Evolutionary conservation across 306 rosid genomes (phyloP).

Genomic region (Canavalia gladiata): DNA sequence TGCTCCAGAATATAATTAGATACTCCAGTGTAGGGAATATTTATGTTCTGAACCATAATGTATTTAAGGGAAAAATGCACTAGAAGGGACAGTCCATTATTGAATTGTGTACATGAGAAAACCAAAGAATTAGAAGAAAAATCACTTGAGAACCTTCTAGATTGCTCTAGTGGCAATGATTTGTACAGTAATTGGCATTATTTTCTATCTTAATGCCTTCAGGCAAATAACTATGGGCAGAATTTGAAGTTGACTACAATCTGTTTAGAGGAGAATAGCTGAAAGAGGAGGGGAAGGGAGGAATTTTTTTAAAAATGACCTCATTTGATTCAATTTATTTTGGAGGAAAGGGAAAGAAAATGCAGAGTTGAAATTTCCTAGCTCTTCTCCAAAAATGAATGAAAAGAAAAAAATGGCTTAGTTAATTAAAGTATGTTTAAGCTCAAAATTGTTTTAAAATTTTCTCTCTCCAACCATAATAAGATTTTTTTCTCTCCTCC

Average conservation of each 20-base stretch:
- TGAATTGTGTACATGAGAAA: conserved; percentile 51
- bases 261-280: too few relatives aligned
- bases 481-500: too few relatives aligned
- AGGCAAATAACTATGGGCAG: neutral
- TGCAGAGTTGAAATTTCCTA: too few relatives aligned
- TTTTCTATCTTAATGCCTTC: conserved; percentile 11
- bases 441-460: too few relatives aligned
- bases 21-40: conserved; percentile 35
- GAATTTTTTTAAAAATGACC: too few relatives aligned
- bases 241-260: neutral
- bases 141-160: conserved; percentile 22
- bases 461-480: too few relatives aligned
- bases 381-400: too few relatives aligned
- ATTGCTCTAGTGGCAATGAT: conserved; percentile 25
- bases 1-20: conserved; percentile 52
- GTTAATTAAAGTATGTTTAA: too few relatives aligned
- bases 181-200: conserved; percentile 42
- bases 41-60: conserved; percentile 30
- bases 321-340: too few relatives aligned
- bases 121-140: conserved; percentile 37
- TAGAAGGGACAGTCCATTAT: conserved; percentile 38
- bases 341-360: too few relatives aligned
- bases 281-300: too few relatives aligned
- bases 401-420: too few relatives aligned
- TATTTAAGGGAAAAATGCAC: conserved; percentile 17